Evolutionary conservation across 345 rosid genomes (phyloP), one percentile per base, ranked within the genome.

Genomic region (Litchi chinensis): DNA sequence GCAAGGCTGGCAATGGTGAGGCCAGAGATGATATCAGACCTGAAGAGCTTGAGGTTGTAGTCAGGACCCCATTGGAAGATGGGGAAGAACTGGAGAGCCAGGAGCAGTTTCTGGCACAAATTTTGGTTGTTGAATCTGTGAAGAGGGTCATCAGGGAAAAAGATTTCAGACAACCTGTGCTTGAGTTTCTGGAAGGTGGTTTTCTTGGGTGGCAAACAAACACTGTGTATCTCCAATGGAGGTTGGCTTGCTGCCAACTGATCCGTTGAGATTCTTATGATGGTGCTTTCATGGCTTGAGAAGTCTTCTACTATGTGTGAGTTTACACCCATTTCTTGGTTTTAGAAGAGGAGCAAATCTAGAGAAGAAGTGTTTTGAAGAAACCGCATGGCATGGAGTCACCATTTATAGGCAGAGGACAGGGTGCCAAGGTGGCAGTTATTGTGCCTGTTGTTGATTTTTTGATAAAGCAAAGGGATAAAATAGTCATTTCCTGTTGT

Each of bases 1-100:
- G 99, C 98, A 44, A 97, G 95, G 89, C 97, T 97, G 28, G 99
- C 98, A 88, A 97, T 97, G 95, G 99, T 97, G 81, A 97, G 90
- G 50, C 99, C 99, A 64, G 99, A 88, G 85, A 97, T 84, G 84
- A 92, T 62, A 82, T 97, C 99, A 52, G 99, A 97, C 86, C 90
- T 86, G 66, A 97, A 81, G 46, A 92, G 87, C 74, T 71, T 76
- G 63, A 91, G 90, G 78, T 80, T 80, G 67, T 97, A 97, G 62
- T 87, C 82, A 11, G 97, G 87, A 0, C 76, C 93, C 99, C 99
- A 97, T 3, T 93, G 92, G 66, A 90, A 86, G 18, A 97, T 89
- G 0, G 99, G 99, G 66, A 93, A 89, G 82, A 82, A 92, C 76
- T 97, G 97, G 68, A 94, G 83, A 69, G 83, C 93, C 21, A 94